A percentile compares a stretch with the other conserved stretches of the same genome.
Conservation (phyloP, 2,329 filamentous ascomycete species). For the Albifimbria verrucaria region DNA sequence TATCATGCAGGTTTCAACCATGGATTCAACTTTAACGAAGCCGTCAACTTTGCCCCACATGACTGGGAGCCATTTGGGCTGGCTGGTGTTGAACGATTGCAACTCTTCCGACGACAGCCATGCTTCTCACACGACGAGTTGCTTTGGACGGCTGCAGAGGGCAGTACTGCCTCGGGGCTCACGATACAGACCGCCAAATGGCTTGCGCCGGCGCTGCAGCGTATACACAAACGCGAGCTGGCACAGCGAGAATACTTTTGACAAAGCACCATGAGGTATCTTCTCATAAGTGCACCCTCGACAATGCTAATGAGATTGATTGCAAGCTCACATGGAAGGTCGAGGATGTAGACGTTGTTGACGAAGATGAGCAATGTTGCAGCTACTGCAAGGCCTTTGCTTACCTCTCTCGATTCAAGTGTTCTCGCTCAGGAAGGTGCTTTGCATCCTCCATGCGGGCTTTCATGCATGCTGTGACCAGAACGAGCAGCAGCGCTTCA, state of each 20-base stretch:
- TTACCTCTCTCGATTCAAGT: constrained; percentile 88
- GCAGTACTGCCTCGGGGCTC: constrained; percentile 59
- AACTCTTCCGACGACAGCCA: constrained; percentile 83
- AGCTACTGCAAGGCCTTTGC: constrained; percentile 87
- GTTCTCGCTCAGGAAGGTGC: constrained; percentile 72
- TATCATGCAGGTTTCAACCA: constrained; percentile 99
- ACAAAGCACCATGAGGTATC: constrained; percentile 56
- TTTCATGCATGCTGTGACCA: constrained; percentile 75
- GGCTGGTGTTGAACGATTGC: constrained; percentile 78
- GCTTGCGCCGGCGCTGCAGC: constrained; percentile 82
- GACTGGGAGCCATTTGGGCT: constrained; percentile 96
- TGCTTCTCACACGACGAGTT: constrained; percentile 98
- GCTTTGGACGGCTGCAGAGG: constrained; percentile 83
- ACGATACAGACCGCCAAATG: constrained; percentile 91
- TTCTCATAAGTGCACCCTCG: constrained; percentile 48
- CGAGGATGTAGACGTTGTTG: constrained; percentile 72
- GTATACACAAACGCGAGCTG: constrained; percentile 72
- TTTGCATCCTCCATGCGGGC: constrained; percentile 82
- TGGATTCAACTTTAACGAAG: constrained; percentile 98
- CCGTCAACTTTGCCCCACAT: constrained; percentile 91
- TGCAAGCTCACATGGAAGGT: constrained; percentile 62
- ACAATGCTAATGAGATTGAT: constrained; percentile 42
- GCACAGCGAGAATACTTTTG: constrained; percentile 66
- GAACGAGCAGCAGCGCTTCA: constrained; percentile 62
- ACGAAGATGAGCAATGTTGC: constrained; percentile 95